Conservation (phyloP, 352 stramenopile genomes). For the Phytophthora foliorum region DNA sequence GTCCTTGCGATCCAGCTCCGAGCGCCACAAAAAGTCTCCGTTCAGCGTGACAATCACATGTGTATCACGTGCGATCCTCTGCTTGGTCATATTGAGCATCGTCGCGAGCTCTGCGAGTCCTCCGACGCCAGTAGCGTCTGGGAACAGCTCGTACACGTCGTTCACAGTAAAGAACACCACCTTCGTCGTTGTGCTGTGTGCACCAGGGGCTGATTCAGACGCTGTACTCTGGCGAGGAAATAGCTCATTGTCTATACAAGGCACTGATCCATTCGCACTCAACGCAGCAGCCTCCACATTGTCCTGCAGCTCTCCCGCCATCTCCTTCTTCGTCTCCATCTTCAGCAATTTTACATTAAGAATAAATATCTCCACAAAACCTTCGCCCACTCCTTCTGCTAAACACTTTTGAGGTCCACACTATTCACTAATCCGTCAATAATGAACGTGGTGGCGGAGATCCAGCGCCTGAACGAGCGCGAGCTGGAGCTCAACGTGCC, state of each 20-base stretch:
- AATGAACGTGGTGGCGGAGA: constrained; percentile 89
- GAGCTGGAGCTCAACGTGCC: constrained; percentile 81
- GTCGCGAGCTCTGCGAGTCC: constrained; percentile 67
- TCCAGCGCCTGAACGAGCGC: constrained; percentile 85
- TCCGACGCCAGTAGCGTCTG: constrained; percentile 35
- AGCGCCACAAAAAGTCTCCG: constrained; percentile 78
- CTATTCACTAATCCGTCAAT: not conserved
- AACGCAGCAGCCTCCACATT: not conserved
- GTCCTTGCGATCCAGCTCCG: constrained; percentile 66
- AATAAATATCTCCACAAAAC: not conserved
- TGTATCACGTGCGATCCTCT: constrained; percentile 33
- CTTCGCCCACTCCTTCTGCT: too few relatives aligned
- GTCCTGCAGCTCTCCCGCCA: not conserved
- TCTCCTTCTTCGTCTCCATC: constrained; percentile 17
- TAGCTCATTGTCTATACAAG: not conserved
- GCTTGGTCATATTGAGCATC: constrained; percentile 46
- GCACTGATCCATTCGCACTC: not conserved
- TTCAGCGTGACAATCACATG: constrained; percentile 73
- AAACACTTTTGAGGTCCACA: not conserved
- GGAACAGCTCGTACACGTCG: constrained; percentile 78
- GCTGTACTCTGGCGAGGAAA: constrained; percentile 12
- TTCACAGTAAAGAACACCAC: constrained; percentile 77
- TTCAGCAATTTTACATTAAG: too few relatives aligned
- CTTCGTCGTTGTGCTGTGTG: constrained; percentile 16
- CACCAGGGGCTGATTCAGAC: not conserved